A percentile compares a stretch with the other conserved stretches of the same genome.
These are phyloP conservation scores for Trichoderma breve DNA, from an alignment of 2,329 filamentous ascomycete species.

Conservation along the genomic window DNA sequence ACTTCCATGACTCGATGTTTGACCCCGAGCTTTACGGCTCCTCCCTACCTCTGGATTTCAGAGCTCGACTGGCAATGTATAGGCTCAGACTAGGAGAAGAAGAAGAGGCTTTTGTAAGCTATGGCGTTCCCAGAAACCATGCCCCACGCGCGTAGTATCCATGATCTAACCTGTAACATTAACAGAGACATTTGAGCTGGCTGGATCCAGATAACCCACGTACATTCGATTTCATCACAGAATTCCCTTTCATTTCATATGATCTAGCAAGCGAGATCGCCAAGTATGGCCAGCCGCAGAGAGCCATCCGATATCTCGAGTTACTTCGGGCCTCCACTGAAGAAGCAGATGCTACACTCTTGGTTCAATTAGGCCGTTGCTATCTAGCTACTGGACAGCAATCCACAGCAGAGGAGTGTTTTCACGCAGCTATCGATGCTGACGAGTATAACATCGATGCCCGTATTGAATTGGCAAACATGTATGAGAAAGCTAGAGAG, in stretches of 20 bases:
- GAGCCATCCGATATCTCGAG: conserved; percentile 56
- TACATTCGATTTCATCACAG: conserved; percentile 50
- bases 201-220: conserved; percentile 62
- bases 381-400: conserved; percentile 63
- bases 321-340: conserved; percentile 50
- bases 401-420: conserved; percentile 72
- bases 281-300: conserved; percentile 28
- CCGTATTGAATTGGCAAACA: conserved; percentile 73
- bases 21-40: conserved; percentile 63
- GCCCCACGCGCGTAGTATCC: background rate
- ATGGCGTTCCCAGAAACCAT: background rate
- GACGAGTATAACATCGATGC: conserved; percentile 73
- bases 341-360: conserved; percentile 49
- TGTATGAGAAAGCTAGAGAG: conserved; percentile 75
- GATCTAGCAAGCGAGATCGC: conserved; percentile 55
- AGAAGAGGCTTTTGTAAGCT: conserved; percentile 70
- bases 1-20: conserved; percentile 57
- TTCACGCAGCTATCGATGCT: conserved; percentile 69
- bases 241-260: conserved; percentile 77
- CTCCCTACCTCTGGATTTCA: conserved; percentile 75
- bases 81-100: conserved; percentile 68
- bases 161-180: background rate
- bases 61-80: conserved; percentile 79
- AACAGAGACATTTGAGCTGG: conserved; percentile 64
- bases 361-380: conserved; percentile 63